Evolutionary conservation across 2,329 filamentous ascomycete genomes (phyloP).

Genomic region (Cryphonectria parasitica): DNA sequence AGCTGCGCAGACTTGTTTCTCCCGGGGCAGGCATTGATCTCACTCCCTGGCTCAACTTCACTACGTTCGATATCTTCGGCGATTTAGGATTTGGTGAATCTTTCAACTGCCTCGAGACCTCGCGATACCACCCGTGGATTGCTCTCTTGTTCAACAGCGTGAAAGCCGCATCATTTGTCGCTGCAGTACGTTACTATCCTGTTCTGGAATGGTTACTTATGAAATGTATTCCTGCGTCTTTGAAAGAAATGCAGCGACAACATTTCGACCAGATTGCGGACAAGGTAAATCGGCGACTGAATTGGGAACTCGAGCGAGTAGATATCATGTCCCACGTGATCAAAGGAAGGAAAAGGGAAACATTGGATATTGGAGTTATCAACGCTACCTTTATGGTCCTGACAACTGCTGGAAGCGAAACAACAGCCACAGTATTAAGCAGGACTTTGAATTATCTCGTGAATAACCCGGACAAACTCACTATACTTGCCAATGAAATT

Average conservation of each 20-base stretch:
- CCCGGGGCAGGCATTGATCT: constrained; percentile 13
- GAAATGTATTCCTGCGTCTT: constrained; percentile 9
- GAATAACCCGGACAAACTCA: constrained; percentile 36
- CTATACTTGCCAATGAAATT: constrained; percentile 43
- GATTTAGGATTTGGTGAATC: constrained; percentile 50
- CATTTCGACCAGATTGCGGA: constrained; percentile 35
- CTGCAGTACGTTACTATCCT: constrained; percentile 33
- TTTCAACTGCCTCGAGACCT: constrained; percentile 40
- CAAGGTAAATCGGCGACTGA: constrained; percentile 36
- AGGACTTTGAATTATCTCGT: constrained; percentile 35
- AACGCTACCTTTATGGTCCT: constrained; percentile 39
- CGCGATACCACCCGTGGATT: constrained; percentile 37
- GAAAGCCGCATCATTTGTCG: constrained; percentile 33
- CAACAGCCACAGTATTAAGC: constrained; percentile 38
- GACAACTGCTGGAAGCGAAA: constrained; percentile 39
- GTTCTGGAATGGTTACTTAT: constrained; percentile 18
- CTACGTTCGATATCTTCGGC: constrained; percentile 45
- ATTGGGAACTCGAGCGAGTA: constrained; percentile 34
- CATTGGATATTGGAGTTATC: constrained; percentile 36
- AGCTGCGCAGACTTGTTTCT: constrained; percentile 28
- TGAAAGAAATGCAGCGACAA: constrained; percentile 31
- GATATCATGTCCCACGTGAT: constrained; percentile 39
- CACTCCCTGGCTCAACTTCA: constrained; percentile 38
- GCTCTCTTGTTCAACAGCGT: constrained; percentile 34
- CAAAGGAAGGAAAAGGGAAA: constrained; percentile 21